phyloP scores from a whole-genome alignment of 2,329 filamentous ascomycete species.

The Tothia fuscella region DNA sequence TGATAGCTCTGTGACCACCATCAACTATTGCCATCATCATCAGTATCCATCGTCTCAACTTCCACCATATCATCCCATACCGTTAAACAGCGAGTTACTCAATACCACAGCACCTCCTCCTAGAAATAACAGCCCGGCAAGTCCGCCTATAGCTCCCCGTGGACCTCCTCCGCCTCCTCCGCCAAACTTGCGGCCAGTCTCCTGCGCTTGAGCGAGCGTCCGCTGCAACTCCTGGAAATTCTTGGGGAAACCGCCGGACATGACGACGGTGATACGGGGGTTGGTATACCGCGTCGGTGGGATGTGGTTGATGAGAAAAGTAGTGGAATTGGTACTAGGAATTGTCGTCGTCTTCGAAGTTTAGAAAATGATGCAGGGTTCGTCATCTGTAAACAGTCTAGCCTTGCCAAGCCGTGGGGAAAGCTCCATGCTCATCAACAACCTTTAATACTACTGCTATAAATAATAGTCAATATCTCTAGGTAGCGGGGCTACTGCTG shows the following conservation, averaged over 20 bases:
- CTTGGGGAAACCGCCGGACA: constrained; percentile 41
- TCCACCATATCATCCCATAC: constrained; percentile 27
- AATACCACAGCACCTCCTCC: constrained; percentile 42
- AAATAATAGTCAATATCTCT: no score
- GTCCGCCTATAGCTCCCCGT: constrained; percentile 41
- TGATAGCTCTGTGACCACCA: constrained; percentile 97
- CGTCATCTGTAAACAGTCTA: no score
- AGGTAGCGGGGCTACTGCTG: no score
- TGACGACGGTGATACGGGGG: background rate
- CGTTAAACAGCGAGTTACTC: constrained; percentile 58
- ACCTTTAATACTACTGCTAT: no score
- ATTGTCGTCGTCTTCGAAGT: background rate
- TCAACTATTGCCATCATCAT: constrained; percentile 51
- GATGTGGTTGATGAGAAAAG: no score
- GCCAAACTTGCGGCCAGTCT: constrained; percentile 38
- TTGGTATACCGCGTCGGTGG: background rate
- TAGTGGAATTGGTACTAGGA: background rate
- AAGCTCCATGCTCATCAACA: no score
- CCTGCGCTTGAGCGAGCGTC: constrained; percentile 37
- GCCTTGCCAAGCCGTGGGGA: no score
- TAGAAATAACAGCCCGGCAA: constrained; percentile 41
- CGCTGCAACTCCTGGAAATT: constrained; percentile 54
- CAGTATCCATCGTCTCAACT: background rate
- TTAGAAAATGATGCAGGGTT: no score
- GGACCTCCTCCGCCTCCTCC: constrained; percentile 37